Percentiles rank a stretch among this genome's conserved stretches.
phyloP scores from a whole-genome alignment of 2,329 filamentous ascomycete species.

The Xylariaceae sp. region DNA sequence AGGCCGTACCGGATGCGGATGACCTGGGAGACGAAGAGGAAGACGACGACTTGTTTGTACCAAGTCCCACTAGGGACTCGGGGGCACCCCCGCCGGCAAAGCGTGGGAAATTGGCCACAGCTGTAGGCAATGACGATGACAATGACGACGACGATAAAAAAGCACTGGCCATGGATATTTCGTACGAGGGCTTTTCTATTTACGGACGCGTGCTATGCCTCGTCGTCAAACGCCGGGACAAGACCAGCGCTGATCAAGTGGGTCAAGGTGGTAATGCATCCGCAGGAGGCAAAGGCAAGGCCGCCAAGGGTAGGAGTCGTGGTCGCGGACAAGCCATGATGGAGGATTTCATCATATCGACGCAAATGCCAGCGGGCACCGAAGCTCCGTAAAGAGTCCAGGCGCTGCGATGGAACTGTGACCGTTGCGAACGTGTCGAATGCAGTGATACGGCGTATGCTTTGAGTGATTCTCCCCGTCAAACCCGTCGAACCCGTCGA shows the following conservation, averaged over 20 bases:
- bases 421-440: constrained; percentile 9
- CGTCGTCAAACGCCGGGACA: constrained; percentile 72
- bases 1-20: constrained; percentile 38
- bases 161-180: constrained; percentile 78
- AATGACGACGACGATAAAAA: constrained; percentile 81
- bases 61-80: constrained; percentile 34
- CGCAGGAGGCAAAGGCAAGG: constrained; percentile 28
- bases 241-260: constrained; percentile 38
- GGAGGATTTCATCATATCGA: constrained; percentile 80
- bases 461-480: not conserved
- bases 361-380: constrained; percentile 53
- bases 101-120: constrained; percentile 37
- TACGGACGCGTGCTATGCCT: constrained; percentile 90
- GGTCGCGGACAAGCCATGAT: constrained; percentile 59
- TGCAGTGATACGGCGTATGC: constrained; percentile 6
- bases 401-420: constrained; percentile 7
- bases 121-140: constrained; percentile 30
- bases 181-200: constrained; percentile 93
- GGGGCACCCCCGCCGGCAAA: constrained; percentile 42
- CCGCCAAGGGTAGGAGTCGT: constrained; percentile 28
- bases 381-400: constrained; percentile 27
- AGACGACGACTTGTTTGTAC: constrained; percentile 30
- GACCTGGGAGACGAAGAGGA: constrained; percentile 29
- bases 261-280: constrained; percentile 26
- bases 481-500: too few species aligned